Conservation (phyloP, 768 basidiomycete genomes). For the Russula sp. region DNA sequence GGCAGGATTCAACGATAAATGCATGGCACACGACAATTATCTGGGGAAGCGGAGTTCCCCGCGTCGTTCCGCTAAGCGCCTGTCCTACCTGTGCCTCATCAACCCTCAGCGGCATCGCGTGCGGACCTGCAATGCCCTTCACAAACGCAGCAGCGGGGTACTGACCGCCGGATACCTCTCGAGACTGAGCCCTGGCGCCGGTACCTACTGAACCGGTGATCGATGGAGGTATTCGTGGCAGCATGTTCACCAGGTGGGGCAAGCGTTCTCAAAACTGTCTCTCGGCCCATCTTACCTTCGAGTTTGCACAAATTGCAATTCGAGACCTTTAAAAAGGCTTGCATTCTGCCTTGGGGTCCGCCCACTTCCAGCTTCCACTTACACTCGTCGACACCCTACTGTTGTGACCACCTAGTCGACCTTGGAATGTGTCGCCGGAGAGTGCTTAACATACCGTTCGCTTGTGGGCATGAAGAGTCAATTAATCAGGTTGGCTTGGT, state of each 20-base stretch:
- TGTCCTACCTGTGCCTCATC: slow-evolving; percentile 3
- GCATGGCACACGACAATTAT: slow-evolving; percentile 6
- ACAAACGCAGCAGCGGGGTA: slow-evolving; percentile 17
- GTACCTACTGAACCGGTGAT: slow-evolving; percentile 14
- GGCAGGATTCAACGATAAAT: neutral
- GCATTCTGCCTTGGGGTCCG: neutral
- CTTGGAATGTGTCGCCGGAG: slow-evolving; percentile 18
- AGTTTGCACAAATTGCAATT: slow-evolving; percentile 21
- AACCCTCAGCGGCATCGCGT: slow-evolving; percentile 10
- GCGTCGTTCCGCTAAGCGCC: slow-evolving; percentile 11
- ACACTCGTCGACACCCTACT: neutral
- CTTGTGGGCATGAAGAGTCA: slow-evolving; percentile 17
- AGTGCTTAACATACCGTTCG: neutral
- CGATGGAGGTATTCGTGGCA: slow-evolving; percentile 17
- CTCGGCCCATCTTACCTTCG: neutral
- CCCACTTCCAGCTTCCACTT: slow-evolving; percentile 4
- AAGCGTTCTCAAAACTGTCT: neutral
- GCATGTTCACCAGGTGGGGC: slow-evolving; percentile 10
- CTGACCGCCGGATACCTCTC: slow-evolving; percentile 5
- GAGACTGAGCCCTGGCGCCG: slow-evolving; percentile 9
- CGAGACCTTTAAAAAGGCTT: slow-evolving; percentile 13
- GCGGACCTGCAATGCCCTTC: slow-evolving; percentile 20
- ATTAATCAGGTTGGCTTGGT: neutral
- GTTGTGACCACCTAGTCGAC: neutral
- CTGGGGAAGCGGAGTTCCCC: slow-evolving; percentile 13